Evolutionary conservation across 139 green algal genomes (phyloP), one percentile per base, ranked within the genome.

Genomic region (Nannochloris sp.): DNA sequence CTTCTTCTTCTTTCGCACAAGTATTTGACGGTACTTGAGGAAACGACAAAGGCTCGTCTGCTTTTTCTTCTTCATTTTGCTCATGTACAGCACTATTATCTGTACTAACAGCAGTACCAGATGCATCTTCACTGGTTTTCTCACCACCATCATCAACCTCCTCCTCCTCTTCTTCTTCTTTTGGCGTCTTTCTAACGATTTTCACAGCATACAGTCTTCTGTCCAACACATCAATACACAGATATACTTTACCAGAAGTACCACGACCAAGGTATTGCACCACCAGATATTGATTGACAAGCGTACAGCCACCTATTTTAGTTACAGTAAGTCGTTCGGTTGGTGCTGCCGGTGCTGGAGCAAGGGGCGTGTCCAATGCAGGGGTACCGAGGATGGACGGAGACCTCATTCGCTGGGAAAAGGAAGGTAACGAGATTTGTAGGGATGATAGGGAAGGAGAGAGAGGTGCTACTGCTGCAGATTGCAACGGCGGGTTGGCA

Each of bases 221-320:
- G 68, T 90, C 83, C 3, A 78, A 57, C 4, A 86, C 82, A 67
- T 90, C 82, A 56, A 95, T 76, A 81, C 81, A 89, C 23, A 95
- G 74, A 70, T 87, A 92, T 5, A 95, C 88, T 33, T 85, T 85
- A 23, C 88, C 88, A 39, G 73, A 89, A 8, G 81, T 81, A 4
- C 87, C 87, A 12, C 73, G 55, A 10, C 87, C 87, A 32, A 95
- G 64, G 69, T 86, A 92, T 72, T 89, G 89, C 42, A 95, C 76
- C 32, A 95, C 78, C 45, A 90, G 54, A 73, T 91, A 95, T 61
- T 92, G 81, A 48, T 95, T 95, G 10, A 92, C 77, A 69, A 92
- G 86, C 54, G 89, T 89, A 63, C 73, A 84, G 3, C 87, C 87
- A 29, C 79, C 75, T 19, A 89, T 70, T 56, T 86, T 88, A 56